Conservation (phyloP, 179 eudicot species). For the Nepenthes alata region DNA sequence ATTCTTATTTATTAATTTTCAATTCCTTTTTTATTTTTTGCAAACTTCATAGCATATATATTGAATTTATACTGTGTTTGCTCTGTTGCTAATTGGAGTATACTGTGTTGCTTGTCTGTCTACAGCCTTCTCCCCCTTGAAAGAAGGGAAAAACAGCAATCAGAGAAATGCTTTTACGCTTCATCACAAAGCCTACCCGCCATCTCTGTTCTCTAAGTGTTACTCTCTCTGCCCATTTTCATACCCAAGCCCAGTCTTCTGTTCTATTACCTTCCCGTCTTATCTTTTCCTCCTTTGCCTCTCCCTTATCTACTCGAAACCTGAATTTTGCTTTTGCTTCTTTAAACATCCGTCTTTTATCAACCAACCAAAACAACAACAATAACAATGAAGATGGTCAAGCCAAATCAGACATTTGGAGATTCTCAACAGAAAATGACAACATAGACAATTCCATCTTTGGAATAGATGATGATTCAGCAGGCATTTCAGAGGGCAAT, state of each 20-base stretch:
- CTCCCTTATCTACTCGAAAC: background rate
- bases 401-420: slow-evolving; percentile 19
- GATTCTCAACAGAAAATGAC: slow-evolving; percentile 15
- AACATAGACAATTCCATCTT: slow-evolving; percentile 12
- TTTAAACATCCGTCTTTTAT: slow-evolving; percentile 3
- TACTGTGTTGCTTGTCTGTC: background rate
- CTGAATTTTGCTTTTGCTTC: slow-evolving; percentile 1
- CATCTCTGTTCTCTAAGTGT: slow-evolving; percentile 2
- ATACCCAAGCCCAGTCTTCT: background rate
- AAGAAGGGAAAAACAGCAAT: background rate
- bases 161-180: slow-evolving; percentile 8
- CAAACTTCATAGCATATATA: too few relatives aligned
- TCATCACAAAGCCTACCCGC: slow-evolving; percentile 9
- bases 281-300: background rate
- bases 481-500: background rate
- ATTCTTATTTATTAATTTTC: too few relatives aligned
- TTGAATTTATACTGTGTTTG: background rate
- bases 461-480: slow-evolving; percentile 8
- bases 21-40: too few relatives aligned
- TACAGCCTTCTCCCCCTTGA: background rate
- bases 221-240: background rate
- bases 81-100: background rate
- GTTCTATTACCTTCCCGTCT: background rate
- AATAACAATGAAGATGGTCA: slow-evolving; percentile 4
- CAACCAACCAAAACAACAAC: slow-evolving; percentile 1